phyloP scores from a whole-genome alignment of 805 yeast genomes.

The Pichia rugopelliculosa region DNA sequence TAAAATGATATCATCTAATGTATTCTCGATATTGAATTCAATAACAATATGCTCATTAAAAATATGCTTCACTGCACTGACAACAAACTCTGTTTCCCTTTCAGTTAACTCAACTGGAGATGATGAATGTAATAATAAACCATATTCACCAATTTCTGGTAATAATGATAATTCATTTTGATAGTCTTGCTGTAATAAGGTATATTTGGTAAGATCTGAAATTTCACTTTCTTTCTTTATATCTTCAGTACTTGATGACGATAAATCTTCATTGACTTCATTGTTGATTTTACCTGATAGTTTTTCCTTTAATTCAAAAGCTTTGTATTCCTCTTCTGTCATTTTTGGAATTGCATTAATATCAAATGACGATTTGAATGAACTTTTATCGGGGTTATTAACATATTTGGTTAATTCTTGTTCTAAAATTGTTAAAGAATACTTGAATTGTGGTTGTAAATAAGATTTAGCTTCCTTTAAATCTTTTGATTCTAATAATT shows the following conservation, averaged over 20 bases:
- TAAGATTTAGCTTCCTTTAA: conserved; percentile 38
- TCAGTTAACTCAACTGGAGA: conserved; percentile 68
- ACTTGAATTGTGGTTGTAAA: conserved; percentile 60
- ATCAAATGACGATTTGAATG: conserved; percentile 58
- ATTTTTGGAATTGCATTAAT: conserved; percentile 56
- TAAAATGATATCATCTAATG: conserved; percentile 68
- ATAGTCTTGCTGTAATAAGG: conserved; percentile 52
- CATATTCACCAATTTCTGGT: conserved; percentile 68
- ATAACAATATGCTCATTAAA: conserved; percentile 67
- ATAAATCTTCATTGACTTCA: conserved; percentile 15
- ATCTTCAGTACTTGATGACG: conserved; percentile 18
- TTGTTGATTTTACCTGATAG: conserved; percentile 22
- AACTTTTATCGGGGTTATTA: conserved; percentile 36
- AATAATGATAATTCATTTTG: conserved; percentile 63
- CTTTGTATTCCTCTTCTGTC: conserved; percentile 61
- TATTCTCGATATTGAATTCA: conserved; percentile 80
- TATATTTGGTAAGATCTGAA: conserved; percentile 24
- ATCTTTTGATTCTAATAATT: conserved; percentile 43
- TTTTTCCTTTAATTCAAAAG: conserved; percentile 53
- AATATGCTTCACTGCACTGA: conserved; percentile 74
- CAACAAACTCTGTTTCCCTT: conserved; percentile 87
- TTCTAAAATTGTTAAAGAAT: conserved; percentile 74
- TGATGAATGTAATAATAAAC: conserved; percentile 69
- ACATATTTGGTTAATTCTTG: conserved; percentile 68
- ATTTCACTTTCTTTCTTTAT: background rate